Evolutionary conservation across 1,284 basidiomycete genomes (phyloP), one percentile per base, ranked within the genome.

Genomic region (Chalciporus sp.): DNA sequence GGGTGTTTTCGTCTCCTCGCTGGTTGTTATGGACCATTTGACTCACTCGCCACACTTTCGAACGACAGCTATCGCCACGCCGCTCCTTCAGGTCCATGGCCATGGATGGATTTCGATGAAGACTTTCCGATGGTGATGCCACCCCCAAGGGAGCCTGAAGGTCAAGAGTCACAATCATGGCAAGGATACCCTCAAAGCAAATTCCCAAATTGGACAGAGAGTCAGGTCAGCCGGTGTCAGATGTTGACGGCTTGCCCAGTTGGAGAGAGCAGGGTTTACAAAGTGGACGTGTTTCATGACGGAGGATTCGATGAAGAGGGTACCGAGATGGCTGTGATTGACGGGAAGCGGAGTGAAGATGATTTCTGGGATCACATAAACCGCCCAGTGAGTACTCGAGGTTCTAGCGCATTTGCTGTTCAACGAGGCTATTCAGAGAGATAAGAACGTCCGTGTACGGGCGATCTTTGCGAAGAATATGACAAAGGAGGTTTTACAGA

Each of bases 171-270:
- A 7, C 39, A 9, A 4, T 4, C 41, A 11, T 82, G 81, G 80
- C 63, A 60, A 45, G 64, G 65, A 53, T 84, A 84, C 62, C 82
- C 82, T 0, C 77, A 82, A 56, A 73, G 72, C 1, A 60, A 74
- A 3, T 84, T 79, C 61, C 75, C 74, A 0, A 84, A 84, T 57
- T 84, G 82, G 82, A 81, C 79, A 0, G 62, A 58, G 2, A 60
- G 58, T 1, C 82, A 84, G 59, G 77, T 81, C 49, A 59, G 65
- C 23, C 76, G 75, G 47, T 81, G 79, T 53, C 64, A 65, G 29
- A 65, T 78, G 55, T 58, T 76, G 37, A 54, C 57, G 7, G 64
- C 55, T 7, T 63, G 64, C 12, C 53, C 64, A 3, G 48, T 53
- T n/a, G 57, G 60, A 17, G 64, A 71, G 10, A 58, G 76, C 52